phyloP scores from a whole-genome alignment of 495 filamentous ascomycete species.

The Tetracladium marchalianum region DNA sequence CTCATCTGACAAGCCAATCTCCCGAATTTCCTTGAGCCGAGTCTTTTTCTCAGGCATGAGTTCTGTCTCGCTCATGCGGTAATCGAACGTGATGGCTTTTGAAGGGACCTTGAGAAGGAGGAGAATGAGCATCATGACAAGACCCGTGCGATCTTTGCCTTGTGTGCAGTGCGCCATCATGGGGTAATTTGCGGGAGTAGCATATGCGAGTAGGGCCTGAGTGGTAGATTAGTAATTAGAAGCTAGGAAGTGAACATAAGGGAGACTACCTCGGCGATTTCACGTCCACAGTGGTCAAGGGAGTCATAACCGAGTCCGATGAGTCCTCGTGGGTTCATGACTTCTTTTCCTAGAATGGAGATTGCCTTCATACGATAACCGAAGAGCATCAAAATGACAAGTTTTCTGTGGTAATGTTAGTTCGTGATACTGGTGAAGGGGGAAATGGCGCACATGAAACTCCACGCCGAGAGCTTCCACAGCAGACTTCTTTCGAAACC shows the following conservation, averaged over 20 bases:
- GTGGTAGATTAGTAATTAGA: background rate
- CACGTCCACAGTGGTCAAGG: slow-evolving; percentile 48
- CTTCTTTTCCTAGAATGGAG: slow-evolving; percentile 51
- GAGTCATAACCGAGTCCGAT: slow-evolving; percentile 55
- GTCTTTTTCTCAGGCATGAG: slow-evolving; percentile 48
- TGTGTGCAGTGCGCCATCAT: slow-evolving; percentile 74
- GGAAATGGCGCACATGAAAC: slow-evolving; percentile 33
- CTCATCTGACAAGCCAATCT: slow-evolving; percentile 55
- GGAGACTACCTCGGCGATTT: slow-evolving; percentile 44
- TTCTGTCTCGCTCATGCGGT: slow-evolving; percentile 47
- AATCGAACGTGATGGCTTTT: slow-evolving; percentile 54
- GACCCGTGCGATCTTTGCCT: slow-evolving; percentile 78
- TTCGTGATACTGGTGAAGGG: slow-evolving; percentile 55
- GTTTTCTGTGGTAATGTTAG: slow-evolving; percentile 52
- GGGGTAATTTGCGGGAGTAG: slow-evolving; percentile 38
- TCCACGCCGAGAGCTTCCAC: slow-evolving; percentile 56
- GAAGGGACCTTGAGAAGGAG: slow-evolving; percentile 46
- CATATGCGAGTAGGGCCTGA: slow-evolving; percentile 22
- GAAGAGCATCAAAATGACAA: slow-evolving; percentile 46
- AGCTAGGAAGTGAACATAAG: background rate
- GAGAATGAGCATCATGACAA: slow-evolving; percentile 55
- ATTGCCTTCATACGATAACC: slow-evolving; percentile 62
- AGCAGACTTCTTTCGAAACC: slow-evolving; percentile 60
- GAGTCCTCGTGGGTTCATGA: slow-evolving; percentile 60
- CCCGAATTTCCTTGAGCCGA: slow-evolving; percentile 55